A percentile compares a stretch with the other conserved stretches of the same genome.
Conservation (phyloP, 176 grass and related monocot genomes). For the Alopecurus myosuroides region DNA sequence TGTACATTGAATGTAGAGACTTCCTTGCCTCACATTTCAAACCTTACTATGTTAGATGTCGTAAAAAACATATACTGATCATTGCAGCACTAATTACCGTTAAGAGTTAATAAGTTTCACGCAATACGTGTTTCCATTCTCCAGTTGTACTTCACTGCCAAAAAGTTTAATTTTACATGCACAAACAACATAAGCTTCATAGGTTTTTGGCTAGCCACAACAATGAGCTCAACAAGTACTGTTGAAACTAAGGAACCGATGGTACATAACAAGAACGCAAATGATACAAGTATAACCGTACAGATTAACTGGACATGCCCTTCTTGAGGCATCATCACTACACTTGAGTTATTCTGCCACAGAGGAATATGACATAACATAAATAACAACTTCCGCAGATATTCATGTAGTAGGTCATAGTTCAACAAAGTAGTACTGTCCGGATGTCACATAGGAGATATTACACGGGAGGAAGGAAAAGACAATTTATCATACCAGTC, state of each 20-base stretch:
- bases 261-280: neutral
- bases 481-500: slow-evolving; percentile 38
- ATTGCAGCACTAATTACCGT: no score
- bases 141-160: neutral
- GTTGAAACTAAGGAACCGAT: neutral
- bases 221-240: neutral
- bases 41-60: no score
- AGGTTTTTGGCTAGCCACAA: neutral
- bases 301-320: neutral
- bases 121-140: neutral
- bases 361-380: slow-evolving; percentile 19
- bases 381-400: slow-evolving; percentile 31
- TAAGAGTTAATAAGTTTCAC: no score
- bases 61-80: no score
- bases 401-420: slow-evolving; percentile 31
- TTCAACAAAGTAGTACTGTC: slow-evolving; percentile 40
- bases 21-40: no score
- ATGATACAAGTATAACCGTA: slow-evolving; percentile 2
- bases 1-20: no score
- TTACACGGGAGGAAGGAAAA: slow-evolving; percentile 41
- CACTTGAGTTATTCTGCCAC: slow-evolving; percentile 27
- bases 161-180: neutral
- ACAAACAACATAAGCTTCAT: neutral
- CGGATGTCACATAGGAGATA: slow-evolving; percentile 24
- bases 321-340: slow-evolving; percentile 24